Evolutionary conservation across 768 basidiomycete genomes (phyloP), one percentile per base, ranked within the genome.

Genomic region (Collybia nuda): DNA sequence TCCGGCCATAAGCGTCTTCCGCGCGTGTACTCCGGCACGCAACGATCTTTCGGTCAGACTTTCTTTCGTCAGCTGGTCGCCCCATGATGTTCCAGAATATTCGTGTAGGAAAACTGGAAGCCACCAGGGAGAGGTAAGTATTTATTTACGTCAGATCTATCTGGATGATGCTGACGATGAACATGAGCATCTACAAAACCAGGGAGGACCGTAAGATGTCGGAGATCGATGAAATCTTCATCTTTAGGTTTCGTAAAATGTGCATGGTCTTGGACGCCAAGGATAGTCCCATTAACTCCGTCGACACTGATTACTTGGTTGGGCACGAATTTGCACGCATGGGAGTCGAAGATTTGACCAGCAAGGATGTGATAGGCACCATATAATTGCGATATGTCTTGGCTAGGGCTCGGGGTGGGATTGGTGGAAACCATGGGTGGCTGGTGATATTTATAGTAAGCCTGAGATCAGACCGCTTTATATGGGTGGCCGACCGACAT

Each of bases 131-230:
- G 28, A 32, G 32, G 14, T 32, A 11, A 11, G 14, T 11, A 11
- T 14, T 32, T 32, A 32, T 32, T 14, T 11, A 14, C 14, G 32
- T 14, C 14, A 14, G 32, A 32, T 32, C 32, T 32, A 11, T 32
- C 12, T 32, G 40, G 29, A 45, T 19, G 29, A 45, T 19, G 63
- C 77, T 61, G 55, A 79, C 81, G 59, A 57, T 80, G 82, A 22
- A 84, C 82, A 58, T 83, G 81, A 0, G 69, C 65, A 52, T 84
- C 81, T 12, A 82, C 78, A 47, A 82, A 77, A 0, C 83, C 82
- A 9, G 83, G 82, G 3, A 83, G 64, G 2, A 85, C 66, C 2
- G 78, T 80, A 57, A 71, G 55, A 19, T 67, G 61, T 26, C 75
- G 61, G 29, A 81, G 63, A 62, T 82, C 79, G 40, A 81, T 65